These are phyloP conservation scores for Verticillium tricorpus DNA, from an alignment of 2,329 filamentous ascomycete genomes.

Conservation along the genomic window DNA sequence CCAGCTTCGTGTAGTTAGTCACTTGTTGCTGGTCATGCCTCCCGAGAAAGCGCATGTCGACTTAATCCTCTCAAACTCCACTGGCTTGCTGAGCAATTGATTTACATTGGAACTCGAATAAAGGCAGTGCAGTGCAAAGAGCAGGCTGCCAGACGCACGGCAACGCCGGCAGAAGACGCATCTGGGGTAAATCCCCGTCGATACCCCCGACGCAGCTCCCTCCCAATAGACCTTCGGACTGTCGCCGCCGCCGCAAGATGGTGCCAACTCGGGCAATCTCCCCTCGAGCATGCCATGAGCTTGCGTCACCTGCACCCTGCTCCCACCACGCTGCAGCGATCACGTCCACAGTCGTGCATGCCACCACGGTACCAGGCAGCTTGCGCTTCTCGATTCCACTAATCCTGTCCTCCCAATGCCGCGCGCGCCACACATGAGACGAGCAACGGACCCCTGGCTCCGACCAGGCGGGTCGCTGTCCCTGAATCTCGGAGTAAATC, in stretches of 20 bases:
- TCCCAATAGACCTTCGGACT: background rate
- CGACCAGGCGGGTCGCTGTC: background rate
- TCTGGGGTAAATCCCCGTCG: background rate
- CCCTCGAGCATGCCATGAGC: background rate
- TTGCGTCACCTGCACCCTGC: background rate
- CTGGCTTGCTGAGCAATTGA: no score
- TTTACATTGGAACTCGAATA: no score
- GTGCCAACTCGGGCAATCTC: background rate
- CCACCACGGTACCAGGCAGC: background rate
- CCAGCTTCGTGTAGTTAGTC: no score
- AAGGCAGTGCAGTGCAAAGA: background rate
- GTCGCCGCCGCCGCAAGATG: background rate
- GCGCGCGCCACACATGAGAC: background rate
- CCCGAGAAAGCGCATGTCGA: no score
- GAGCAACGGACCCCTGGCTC: background rate
- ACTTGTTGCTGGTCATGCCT: no score
- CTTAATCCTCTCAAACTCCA: no score
- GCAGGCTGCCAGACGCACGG: background rate
- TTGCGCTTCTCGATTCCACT: background rate
- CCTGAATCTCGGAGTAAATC: slow-evolving; percentile 2
- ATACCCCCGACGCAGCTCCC: background rate
- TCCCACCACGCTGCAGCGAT: background rate
- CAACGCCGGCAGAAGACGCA: background rate
- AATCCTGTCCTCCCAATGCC: background rate
- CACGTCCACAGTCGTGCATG: background rate